Evolutionary conservation across 345 rosid genomes (phyloP), one percentile per base, ranked within the genome.

Genomic region (Odontarrhena argentea): DNA sequence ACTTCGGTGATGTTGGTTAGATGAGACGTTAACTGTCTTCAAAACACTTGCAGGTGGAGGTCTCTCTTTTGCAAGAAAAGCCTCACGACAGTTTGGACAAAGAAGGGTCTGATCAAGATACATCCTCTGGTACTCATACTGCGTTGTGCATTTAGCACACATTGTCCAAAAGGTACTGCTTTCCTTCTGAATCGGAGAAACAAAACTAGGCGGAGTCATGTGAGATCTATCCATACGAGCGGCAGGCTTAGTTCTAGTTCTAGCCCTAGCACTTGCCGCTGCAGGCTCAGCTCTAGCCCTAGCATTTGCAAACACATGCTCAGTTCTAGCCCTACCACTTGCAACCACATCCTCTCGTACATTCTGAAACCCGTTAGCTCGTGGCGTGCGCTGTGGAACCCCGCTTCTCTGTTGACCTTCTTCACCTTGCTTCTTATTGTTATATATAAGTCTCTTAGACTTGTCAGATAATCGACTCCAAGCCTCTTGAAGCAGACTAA

Each of bases 111-210:
- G 91, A 71, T 94, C 82, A 43, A 91, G 79, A 73, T 94, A 94
- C 42, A 84, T 22, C 78, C 89, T 84, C 73, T 82, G 80, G 76
- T 85, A 91, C 57, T 91, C 97, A 60, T 81, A 94, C 36, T 85
- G 97, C 3, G 89, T 87, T 78, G 66, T 81, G 84, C 99, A 94
- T 35, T 64, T 67, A 50, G 71, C 78, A 73, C 99, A 94, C 38
- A 78, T 71, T 46, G 99, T 94, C 99, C 99, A 91, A 63, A 94
- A 91, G 28, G 99, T 94, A 68, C 41, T 83, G 22, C 52, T 76
- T 49, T 80, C 71, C 55, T 79, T 82, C 59, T 46, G 77, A 67
- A 13, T 24, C 7, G 85, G 36, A 67, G 80, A 10, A 35, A 63
- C 62, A 63, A 11, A 74, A 4, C 68, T 37, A 59, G 79, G 24